phyloP scores from a whole-genome alignment of 306 rosid species.

The Pterocarpus macrocarpus region DNA sequence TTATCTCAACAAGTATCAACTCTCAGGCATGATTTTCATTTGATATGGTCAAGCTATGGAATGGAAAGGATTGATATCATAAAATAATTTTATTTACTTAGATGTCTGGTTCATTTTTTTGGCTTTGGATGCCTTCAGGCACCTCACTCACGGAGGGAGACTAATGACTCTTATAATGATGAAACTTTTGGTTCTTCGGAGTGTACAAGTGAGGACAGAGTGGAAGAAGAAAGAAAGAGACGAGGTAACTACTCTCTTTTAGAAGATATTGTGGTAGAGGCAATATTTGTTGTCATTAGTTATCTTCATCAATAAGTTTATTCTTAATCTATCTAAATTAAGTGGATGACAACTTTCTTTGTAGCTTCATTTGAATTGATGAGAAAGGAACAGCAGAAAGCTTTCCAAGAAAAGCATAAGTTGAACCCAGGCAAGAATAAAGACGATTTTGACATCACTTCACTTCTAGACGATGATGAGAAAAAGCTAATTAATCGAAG shows the following conservation, averaged over 20 bases:
- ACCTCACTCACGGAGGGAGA: conserved; percentile 78
- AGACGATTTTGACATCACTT: conserved; percentile 62
- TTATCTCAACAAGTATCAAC: conserved; percentile 10
- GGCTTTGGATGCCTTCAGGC: conserved; percentile 66
- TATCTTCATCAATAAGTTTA: conserved; percentile 17
- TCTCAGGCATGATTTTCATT: conserved; percentile 34
- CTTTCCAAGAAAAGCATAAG: conserved; percentile 76
- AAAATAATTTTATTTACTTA: conserved; percentile 35
- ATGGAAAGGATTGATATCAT: conserved; percentile 9
- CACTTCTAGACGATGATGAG: conserved; percentile 66
- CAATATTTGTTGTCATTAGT: conserved; percentile 22
- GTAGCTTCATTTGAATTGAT: conserved; percentile 87
- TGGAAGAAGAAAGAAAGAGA: conserved; percentile 96
- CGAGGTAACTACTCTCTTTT: conserved; percentile 71
- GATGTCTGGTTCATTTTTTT: background rate
- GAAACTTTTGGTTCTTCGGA: conserved; percentile 97
- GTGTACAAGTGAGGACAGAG: conserved; percentile 78
- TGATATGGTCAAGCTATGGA: conserved; percentile 25
- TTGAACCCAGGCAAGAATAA: conserved; percentile 66
- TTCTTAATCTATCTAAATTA: conserved; percentile 33
- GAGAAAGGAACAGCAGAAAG: conserved; percentile 94
- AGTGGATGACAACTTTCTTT: conserved; percentile 50
- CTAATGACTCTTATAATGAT: conserved; percentile 67
- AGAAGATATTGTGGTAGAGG: conserved; percentile 29
- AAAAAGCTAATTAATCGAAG: conserved; percentile 54